Percentiles rank a stretch among this genome's conserved stretches.
phyloP scores from a whole-genome alignment of 1,139 yeast species.

The Saccharomyces hybrid region DNA sequence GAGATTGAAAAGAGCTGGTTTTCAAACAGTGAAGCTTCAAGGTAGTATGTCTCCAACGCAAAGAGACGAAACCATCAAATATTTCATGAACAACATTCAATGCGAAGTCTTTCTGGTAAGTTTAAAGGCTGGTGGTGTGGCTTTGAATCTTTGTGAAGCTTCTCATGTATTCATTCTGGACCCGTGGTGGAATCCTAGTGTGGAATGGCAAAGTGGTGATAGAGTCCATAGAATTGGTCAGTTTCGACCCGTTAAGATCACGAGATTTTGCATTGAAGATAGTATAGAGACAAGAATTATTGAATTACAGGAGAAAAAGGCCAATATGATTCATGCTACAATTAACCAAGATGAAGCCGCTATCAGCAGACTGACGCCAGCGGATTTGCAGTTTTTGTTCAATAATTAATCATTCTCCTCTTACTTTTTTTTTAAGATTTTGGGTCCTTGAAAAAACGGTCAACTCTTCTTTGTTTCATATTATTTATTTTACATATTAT shows the following conservation, averaged over 20 bases:
- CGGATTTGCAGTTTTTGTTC: conserved; percentile 88
- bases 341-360: conserved; percentile 90
- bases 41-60: conserved; percentile 97
- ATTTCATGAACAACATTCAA: conserved; percentile 84
- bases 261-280: conserved; percentile 88
- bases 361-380: conserved; percentile 77
- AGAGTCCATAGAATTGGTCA: conserved; percentile 98
- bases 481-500: background rate
- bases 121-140: conserved; percentile 97
- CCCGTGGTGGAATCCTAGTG: conserved; percentile 99
- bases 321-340: conserved; percentile 95
- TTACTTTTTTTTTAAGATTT: background rate
- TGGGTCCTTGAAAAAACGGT: too few species aligned
- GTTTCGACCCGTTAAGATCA: conserved; percentile 86
- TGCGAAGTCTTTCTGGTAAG: conserved; percentile 94
- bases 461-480: too few species aligned
- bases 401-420: conserved; percentile 41
- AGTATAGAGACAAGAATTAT: conserved; percentile 94
- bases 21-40: conserved; percentile 83
- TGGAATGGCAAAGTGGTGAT: conserved; percentile 97
- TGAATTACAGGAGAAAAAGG: conserved; percentile 93
- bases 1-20: conserved; percentile 90
- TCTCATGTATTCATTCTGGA: conserved; percentile 91
- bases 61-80: conserved; percentile 80
- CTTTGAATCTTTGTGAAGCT: conserved; percentile 90